Conservation (phyloP, 1,139 yeast genomes). For the Yamadazyma triangularis region DNA sequence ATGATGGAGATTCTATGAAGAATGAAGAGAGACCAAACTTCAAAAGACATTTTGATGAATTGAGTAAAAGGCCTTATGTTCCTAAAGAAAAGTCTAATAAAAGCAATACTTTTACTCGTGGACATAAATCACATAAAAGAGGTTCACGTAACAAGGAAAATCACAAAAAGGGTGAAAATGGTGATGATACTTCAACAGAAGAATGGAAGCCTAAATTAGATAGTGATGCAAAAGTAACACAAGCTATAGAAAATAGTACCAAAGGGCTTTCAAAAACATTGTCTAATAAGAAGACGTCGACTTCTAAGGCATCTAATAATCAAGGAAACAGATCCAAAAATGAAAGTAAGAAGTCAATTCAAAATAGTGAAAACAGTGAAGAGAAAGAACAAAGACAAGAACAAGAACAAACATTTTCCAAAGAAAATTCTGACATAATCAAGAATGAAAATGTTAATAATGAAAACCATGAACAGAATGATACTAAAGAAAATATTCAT, state of each 20-base stretch:
- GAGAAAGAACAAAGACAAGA: slow-evolving; percentile 1
- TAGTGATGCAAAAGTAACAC: slow-evolving; percentile 9
- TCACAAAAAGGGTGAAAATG: background rate
- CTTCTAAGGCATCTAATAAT: background rate
- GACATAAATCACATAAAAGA: background rate
- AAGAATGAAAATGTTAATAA: too few relatives aligned
- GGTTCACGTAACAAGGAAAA: background rate
- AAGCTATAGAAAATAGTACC: slow-evolving; percentile 6
- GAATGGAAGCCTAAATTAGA: slow-evolving; percentile 1
- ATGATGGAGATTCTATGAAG: too few relatives aligned
- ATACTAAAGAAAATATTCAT: background rate
- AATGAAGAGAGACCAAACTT: slow-evolving; percentile 23
- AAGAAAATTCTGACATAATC: too few relatives aligned
- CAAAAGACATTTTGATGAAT: slow-evolving; percentile 28
- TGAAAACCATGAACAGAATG: background rate
- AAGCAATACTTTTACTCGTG: background rate
- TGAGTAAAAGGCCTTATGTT: slow-evolving; percentile 16
- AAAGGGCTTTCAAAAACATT: background rate
- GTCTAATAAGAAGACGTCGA: background rate
- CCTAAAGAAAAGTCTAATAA: slow-evolving; percentile 8
- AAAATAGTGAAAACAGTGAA: background rate
- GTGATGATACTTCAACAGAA: background rate
- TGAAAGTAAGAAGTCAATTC: background rate
- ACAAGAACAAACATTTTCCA: too few relatives aligned
- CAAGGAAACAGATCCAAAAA: background rate